Evolutionary conservation across 2,329 filamentous ascomycete species (phyloP), one percentile per base, ranked within the genome.

Genomic region (Aspergillus quadricinctus): DNA sequence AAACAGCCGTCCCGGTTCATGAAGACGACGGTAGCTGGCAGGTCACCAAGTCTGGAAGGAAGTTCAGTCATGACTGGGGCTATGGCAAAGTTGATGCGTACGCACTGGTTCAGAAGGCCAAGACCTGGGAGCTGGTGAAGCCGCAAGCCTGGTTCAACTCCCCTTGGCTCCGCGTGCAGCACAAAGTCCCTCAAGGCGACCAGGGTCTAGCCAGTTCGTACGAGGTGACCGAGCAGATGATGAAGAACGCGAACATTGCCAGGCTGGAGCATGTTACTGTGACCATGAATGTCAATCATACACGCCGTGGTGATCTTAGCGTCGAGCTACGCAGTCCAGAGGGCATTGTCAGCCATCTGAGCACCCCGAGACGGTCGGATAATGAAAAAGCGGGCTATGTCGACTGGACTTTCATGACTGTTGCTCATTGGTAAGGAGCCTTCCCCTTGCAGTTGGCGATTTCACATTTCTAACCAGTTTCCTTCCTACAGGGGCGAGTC

Each of bases 331-430:
- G 90, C 69, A 96, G 92, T 65, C 94, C 94, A 0, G 80, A 84
- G 31, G 89, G 90, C 9, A 77, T 97, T 56, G 80, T 91, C 61
- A 96, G 91, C 69, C 88, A 96, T 69, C 84, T 99, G 53, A 88
- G 92, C 4, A 89, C 87, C 11, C 79, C 88, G 1, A 88, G 94
- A 61, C 81, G 81, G 57, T 74, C 84, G 23, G 94, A 99, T 72
- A 78, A 81, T 1, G 82, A 81, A 37, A 70, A 76, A 0, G 74
- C 76, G 23, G 94, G 94, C 8, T 99, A 97, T 71, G 78, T 87
- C 40, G 91, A 97, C 75, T 99, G 94, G 94, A 97, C 93, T 0
- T 99, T 99, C 68, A 99, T 99, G 94, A 95, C 88, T 59, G 94
- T 99, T 40, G 92, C 88, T 61, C 94, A 99, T 72, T 99, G 92